Evolutionary conservation across 2,329 filamentous ascomycete species (phyloP).

Genomic region (Byssoonygena ceratinophila): DNA sequence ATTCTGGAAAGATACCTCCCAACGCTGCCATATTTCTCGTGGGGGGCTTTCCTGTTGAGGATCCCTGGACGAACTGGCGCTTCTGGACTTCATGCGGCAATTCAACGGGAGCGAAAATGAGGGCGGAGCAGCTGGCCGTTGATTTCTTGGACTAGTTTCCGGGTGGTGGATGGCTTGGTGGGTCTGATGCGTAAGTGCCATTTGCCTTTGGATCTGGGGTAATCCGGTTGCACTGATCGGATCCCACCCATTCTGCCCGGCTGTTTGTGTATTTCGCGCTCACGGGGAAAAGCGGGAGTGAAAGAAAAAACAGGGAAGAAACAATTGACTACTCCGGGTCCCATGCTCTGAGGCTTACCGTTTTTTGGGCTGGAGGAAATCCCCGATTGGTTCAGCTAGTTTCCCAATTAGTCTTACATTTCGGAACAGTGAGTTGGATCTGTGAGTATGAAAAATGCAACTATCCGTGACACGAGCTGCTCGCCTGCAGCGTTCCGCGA

Average conservation of each 20-base stretch:
- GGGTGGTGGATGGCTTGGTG: constrained; percentile 3
- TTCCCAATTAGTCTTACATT: constrained; percentile 1
- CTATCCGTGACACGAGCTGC: constrained; percentile 8
- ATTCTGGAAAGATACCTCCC: neutral
- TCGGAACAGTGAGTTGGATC: constrained; percentile 8
- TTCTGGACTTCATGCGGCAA: neutral
- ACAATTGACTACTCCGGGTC: neutral
- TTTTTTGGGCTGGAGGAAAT: neutral
- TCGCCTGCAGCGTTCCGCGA: neutral
- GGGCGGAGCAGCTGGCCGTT: neutral
- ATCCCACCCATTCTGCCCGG: neutral
- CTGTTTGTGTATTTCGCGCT: neutral
- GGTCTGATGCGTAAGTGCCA: neutral
- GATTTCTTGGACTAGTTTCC: neutral
- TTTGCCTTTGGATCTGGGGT: constrained; percentile 7
- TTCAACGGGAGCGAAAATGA: constrained; percentile 6
- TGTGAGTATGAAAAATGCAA: constrained; percentile 8
- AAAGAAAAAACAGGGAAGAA: neutral
- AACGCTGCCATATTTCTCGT: neutral
- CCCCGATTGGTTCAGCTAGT: neutral
- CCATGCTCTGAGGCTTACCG: neutral
- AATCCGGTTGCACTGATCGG: constrained; percentile 4
- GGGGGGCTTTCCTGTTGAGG: neutral
- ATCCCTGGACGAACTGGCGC: neutral
- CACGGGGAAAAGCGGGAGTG: neutral